A percentile compares a stretch with the other conserved stretches of the same genome.
Evolutionary conservation across 2,329 filamentous ascomycete genomes (phyloP).

Genomic region (Sclerotinia glacialis): DNA sequence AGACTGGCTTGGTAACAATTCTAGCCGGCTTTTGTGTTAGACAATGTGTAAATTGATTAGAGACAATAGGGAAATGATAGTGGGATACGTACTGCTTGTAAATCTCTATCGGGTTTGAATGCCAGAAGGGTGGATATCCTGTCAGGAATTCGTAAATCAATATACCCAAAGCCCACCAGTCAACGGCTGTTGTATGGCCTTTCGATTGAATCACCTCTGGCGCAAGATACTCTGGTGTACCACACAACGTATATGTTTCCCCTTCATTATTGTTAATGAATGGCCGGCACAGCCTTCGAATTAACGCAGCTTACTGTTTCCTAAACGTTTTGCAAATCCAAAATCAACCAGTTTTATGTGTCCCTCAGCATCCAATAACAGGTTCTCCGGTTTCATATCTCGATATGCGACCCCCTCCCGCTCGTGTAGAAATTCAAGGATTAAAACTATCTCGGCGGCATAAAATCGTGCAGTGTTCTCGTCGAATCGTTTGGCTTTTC

Average conservation of each 20-base stretch:
- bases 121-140: slow-evolving; percentile 83
- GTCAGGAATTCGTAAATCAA: slow-evolving; percentile 82
- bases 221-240: slow-evolving; percentile 79
- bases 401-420: slow-evolving; percentile 76
- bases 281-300: neutral
- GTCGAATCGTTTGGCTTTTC: slow-evolving; percentile 74
- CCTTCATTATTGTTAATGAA: slow-evolving; percentile 23
- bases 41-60: slow-evolving; percentile 3
- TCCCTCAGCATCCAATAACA: slow-evolving; percentile 72
- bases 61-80: neutral
- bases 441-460: slow-evolving; percentile 77
- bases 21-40: slow-evolving; percentile 42
- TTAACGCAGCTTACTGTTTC: slow-evolving; percentile 47
- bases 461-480: slow-evolving; percentile 78
- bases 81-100: slow-evolving; percentile 65
- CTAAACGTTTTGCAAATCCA: slow-evolving; percentile 78
- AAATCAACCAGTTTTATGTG: slow-evolving; percentile 84
- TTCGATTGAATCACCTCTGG: slow-evolving; percentile 84
- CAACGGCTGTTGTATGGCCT: slow-evolving; percentile 71
- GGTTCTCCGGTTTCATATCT: slow-evolving; percentile 80
- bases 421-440: slow-evolving; percentile 78
- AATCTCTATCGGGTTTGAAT: slow-evolving; percentile 82
- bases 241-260: slow-evolving; percentile 70
- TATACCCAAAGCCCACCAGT: slow-evolving; percentile 87
- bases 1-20: slow-evolving; percentile 74